Evolutionary conservation across 2,329 filamentous ascomycete species (phyloP).

Genomic region (Falciphora oryzae): DNA sequence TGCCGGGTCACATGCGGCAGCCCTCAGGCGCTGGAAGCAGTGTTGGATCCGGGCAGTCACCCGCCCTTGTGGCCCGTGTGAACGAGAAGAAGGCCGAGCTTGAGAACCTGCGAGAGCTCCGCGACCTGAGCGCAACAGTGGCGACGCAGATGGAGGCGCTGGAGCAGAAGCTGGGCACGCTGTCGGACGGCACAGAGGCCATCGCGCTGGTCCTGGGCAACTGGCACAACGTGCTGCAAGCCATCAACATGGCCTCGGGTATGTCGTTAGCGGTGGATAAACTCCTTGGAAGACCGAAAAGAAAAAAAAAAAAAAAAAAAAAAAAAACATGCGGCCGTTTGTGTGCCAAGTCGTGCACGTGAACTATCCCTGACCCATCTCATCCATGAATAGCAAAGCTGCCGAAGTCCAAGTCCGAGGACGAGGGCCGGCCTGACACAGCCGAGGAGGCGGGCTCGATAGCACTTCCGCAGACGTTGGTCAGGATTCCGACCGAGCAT

Average conservation of each 20-base stretch:
- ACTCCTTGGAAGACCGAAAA: neutral
- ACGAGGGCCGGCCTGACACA: constrained; percentile 33
- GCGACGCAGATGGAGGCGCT: constrained; percentile 78
- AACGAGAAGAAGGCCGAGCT: constrained; percentile 82
- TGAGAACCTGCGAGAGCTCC: constrained; percentile 69
- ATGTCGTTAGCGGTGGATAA: constrained; percentile 27
- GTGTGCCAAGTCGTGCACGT: neutral
- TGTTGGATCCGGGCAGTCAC: constrained; percentile 51
- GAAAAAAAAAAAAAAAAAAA: neutral
- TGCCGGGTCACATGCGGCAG: constrained; percentile 61
- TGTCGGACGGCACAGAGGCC: constrained; percentile 79
- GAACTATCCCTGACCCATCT: neutral
- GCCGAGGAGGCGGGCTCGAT: constrained; percentile 16
- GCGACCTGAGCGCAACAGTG: constrained; percentile 71
- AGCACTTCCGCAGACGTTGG: constrained; percentile 72
- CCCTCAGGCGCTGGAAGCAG: constrained; percentile 42
- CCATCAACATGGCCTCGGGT: constrained; percentile 84
- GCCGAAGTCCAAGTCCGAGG: constrained; percentile 48
- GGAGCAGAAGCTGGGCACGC: constrained; percentile 69
- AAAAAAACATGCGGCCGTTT: neutral
- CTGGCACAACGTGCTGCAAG: constrained; percentile 80
- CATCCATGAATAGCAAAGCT: constrained; percentile 54
- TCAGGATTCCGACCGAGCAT: constrained; percentile 79
- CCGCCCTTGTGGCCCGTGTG: constrained; percentile 61
- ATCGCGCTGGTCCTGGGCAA: constrained; percentile 81